These are phyloP conservation scores for Penicillium sp. DNA, from an alignment of 2,329 filamentous ascomycete genomes.

Conservation along the genomic window DNA sequence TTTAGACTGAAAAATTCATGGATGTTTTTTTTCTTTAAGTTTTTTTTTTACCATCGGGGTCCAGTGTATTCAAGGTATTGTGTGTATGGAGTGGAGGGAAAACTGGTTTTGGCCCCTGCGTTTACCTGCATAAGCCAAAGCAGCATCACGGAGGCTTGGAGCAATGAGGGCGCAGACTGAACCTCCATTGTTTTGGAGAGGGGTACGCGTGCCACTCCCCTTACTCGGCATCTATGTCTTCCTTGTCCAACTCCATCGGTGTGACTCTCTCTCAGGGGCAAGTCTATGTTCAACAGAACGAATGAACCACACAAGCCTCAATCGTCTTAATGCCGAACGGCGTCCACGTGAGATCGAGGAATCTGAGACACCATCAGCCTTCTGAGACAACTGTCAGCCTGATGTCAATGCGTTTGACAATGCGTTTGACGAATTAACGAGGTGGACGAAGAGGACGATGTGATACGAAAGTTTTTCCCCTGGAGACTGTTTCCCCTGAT, in stretches of 20 bases:
- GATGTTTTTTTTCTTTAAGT: neutral
- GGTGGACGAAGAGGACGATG: neutral
- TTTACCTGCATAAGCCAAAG: constrained; percentile 19
- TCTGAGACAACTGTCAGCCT: neutral
- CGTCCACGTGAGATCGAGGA: constrained; percentile 23
- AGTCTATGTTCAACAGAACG: neutral
- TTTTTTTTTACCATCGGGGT: neutral
- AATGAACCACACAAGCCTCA: constrained; percentile 4
- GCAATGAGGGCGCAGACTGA: constrained; percentile 10
- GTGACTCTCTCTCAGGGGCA: neutral
- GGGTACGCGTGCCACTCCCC: constrained; percentile 11
- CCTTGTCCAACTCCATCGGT: constrained; percentile 6
- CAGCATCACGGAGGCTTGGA: constrained; percentile 1
- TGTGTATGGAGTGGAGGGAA: neutral
- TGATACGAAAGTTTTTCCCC: neutral
- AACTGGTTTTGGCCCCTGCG: constrained; percentile 24
- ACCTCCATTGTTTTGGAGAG: constrained; percentile 2
- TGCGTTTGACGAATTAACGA: neutral
- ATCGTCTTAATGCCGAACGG: constrained; percentile 17
- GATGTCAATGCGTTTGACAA: neutral
- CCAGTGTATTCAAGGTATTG: neutral
- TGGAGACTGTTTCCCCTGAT: constrained; percentile 16
- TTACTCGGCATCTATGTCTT: constrained; percentile 13
- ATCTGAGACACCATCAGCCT: constrained; percentile 18
- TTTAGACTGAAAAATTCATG: neutral